Evolutionary conservation across 768 basidiomycete genomes (phyloP).

Genomic region (Phlegmacium glaucopus): DNA sequence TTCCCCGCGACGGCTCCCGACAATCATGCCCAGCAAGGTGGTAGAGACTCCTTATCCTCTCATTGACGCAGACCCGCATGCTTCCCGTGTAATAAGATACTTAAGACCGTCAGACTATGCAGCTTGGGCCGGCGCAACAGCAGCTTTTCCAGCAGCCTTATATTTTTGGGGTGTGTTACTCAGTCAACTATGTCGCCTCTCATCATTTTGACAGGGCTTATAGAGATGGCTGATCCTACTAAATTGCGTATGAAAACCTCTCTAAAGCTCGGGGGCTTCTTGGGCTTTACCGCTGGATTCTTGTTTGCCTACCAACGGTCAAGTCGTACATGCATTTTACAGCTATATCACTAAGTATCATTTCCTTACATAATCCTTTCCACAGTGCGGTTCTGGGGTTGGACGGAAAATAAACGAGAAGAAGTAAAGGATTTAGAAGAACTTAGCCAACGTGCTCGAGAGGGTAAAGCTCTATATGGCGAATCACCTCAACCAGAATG

Average conservation of each 20-base stretch:
- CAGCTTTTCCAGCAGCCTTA: conserved; percentile 75
- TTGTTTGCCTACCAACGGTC: conserved; percentile 90
- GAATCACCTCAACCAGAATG: conserved; percentile 77
- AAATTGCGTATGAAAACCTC: conserved; percentile 34
- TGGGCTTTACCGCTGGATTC: conserved; percentile 92
- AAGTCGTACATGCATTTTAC: conserved; percentile 56
- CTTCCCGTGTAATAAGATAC: conserved; percentile 81
- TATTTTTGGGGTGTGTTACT: conserved; percentile 73
- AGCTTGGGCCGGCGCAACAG: conserved; percentile 77
- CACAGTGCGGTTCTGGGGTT: conserved; percentile 92
- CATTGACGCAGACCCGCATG: conserved; percentile 93
- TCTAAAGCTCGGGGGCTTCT: conserved; percentile 56
- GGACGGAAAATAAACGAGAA: conserved; percentile 86
- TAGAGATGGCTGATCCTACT: conserved; percentile 50
- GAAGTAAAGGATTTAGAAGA: conserved; percentile 75
- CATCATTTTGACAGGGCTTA: conserved; percentile 8
- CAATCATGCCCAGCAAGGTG: conserved; percentile 47
- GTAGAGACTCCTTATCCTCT: conserved; percentile 75
- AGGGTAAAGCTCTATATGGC: conserved; percentile 87
- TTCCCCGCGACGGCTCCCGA: conserved; percentile 13
- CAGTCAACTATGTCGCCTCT: background rate
- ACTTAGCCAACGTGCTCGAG: conserved; percentile 65
- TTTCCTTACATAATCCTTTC: conserved; percentile 8
- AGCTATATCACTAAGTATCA: background rate
- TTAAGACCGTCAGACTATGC: conserved; percentile 87